These are phyloP conservation scores for Saccharomyces uvarum DNA, from an alignment of 1,139 yeast genomes.

Conservation along the genomic window DNA sequence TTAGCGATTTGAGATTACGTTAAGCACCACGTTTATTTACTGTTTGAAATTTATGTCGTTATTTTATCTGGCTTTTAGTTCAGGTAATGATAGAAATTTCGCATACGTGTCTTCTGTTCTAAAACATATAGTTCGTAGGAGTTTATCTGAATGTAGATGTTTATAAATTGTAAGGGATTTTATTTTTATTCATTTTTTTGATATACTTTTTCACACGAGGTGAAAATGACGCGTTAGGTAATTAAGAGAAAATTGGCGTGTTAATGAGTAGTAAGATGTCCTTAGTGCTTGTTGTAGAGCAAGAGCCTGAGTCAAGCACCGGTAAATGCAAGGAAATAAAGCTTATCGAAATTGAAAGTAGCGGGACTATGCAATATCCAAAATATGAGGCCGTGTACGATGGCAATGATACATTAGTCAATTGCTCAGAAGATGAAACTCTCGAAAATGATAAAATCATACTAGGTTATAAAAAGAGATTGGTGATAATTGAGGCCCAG, in stretches of 20 bases:
- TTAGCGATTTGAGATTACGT: slow-evolving; percentile 42
- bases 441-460: background rate
- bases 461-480: background rate
- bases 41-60: background rate
- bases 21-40: slow-evolving; percentile 10
- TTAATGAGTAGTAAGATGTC: background rate
- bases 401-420: background rate
- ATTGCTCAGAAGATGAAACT: background rate
- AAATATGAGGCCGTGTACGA: background rate
- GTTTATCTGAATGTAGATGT: background rate
- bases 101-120: background rate
- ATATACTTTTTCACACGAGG: background rate
- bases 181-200: background rate
- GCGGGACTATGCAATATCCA: background rate
- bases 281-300: background rate
- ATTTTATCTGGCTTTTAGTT: background rate
- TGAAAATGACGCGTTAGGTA: background rate
- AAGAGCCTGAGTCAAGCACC: background rate
- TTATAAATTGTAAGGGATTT: background rate
- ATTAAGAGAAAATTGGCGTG: background rate
- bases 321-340: background rate
- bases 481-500: background rate
- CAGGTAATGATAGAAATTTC: background rate
- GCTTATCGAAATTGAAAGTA: background rate
- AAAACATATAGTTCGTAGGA: background rate